A percentile compares a stretch with the other conserved stretches of the same genome.
Conservation (phyloP, 495 filamentous ascomycete genomes). For the Hamigera avellanea region DNA sequence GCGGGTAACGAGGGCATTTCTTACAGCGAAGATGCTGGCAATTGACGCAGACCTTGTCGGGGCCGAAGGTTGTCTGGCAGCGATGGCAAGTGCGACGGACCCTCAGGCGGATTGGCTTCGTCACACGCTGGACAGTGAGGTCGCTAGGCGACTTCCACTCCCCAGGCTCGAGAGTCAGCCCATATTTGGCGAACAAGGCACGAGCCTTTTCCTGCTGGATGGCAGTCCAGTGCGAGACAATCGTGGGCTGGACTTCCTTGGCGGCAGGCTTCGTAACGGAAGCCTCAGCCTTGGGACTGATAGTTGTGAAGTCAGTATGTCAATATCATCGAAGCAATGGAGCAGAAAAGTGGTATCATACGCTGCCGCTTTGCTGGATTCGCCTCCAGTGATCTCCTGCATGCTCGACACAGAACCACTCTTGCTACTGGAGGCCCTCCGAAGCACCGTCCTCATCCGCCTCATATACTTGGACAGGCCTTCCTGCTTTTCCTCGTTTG, state of each 20-base stretch:
- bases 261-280: too few species aligned
- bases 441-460: constrained; percentile 52
- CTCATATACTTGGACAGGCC: constrained; percentile 51
- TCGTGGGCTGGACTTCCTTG: constrained; percentile 2
- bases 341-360: constrained; percentile 21
- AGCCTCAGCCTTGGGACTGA: neutral
- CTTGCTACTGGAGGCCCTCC: constrained; percentile 37
- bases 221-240: constrained; percentile 20
- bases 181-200: constrained; percentile 63
- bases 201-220: constrained; percentile 56
- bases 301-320: neutral
- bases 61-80: constrained; percentile 61
- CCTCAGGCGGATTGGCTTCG: constrained; percentile 86
- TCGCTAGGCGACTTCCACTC: constrained; percentile 53
- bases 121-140: constrained; percentile 55
- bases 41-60: constrained; percentile 55
- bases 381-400: constrained; percentile 6
- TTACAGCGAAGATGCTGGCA: constrained; percentile 72
- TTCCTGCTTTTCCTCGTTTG: constrained; percentile 41
- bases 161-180: constrained; percentile 53
- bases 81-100: constrained; percentile 74
- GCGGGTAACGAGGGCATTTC: constrained; percentile 63
- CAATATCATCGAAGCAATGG: too few species aligned
- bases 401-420: constrained; percentile 16
- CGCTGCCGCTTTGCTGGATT: constrained; percentile 16